A percentile compares a stretch with the other conserved stretches of the same genome.
Conservation (phyloP, 2,329 filamentous ascomycete species). For the Neospermospora avenae region DNA sequence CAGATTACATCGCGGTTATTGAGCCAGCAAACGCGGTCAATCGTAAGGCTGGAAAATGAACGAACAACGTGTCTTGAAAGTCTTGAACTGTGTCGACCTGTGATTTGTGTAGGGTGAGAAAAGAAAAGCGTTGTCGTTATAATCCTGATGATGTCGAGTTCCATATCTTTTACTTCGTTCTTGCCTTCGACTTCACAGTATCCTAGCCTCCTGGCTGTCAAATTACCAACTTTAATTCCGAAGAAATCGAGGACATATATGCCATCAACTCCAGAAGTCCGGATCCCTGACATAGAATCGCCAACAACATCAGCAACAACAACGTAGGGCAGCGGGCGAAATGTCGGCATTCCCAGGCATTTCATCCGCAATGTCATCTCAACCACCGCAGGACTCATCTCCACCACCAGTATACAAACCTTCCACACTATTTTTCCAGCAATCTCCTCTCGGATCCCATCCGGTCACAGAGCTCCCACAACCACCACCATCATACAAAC, state of each 20-base stretch:
- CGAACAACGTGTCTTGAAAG: neutral
- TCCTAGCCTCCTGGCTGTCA: neutral
- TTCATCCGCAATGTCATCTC: neutral
- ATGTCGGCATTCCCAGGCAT: neutral
- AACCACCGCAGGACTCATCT: neutral
- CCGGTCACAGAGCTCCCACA: neutral
- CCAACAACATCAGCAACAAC: neutral
- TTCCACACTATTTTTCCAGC: slow-evolving; percentile 1
- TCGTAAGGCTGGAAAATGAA: neutral
- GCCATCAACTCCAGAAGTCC: neutral
- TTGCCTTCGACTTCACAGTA: neutral
- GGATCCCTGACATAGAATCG: neutral
- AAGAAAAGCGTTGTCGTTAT: neutral
- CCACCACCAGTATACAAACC: slow-evolving; percentile 3
- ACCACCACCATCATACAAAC: slow-evolving; percentile 7
- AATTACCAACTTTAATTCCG: neutral
- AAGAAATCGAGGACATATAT: neutral
- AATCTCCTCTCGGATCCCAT: slow-evolving; percentile 3
- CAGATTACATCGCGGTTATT: neutral
- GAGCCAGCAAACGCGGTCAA: neutral
- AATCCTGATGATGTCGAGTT: neutral
- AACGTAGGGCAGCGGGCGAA: neutral
- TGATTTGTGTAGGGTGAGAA: neutral
- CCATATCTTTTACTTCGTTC: neutral
- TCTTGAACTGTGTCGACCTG: neutral